Evolutionary conservation across 1,139 yeast genomes (phyloP).

Genomic region (Geotrichum cucujoidarum): DNA sequence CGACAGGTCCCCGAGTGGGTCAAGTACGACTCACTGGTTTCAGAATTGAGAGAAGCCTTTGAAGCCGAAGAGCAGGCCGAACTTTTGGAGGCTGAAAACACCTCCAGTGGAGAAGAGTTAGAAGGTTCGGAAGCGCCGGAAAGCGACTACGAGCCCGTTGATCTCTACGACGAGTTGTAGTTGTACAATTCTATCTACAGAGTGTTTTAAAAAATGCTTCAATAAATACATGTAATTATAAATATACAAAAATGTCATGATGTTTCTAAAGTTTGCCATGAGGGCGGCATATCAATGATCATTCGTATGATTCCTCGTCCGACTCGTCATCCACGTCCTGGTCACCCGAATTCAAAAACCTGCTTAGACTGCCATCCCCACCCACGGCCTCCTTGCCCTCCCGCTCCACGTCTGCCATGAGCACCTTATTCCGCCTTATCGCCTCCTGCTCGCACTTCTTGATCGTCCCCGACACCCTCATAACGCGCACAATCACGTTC

Average conservation of each 20-base stretch:
- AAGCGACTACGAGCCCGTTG: conserved; percentile 8
- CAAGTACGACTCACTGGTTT: conserved; percentile 53
- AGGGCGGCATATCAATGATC: neutral
- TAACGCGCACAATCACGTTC: conserved; percentile 54
- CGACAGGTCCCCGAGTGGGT: conserved; percentile 78
- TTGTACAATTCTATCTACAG: neutral
- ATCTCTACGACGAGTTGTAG: neutral
- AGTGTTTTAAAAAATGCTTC: neutral
- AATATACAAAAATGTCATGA: neutral
- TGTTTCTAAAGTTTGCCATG: too few relatives aligned
- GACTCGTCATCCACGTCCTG: conserved; percentile 12
- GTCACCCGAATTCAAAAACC: conserved; percentile 4
- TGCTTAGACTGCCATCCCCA: conserved; percentile 3
- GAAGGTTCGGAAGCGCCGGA: conserved; percentile 5
- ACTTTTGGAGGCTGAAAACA: conserved; percentile 7
- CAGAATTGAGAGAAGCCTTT: conserved; percentile 28
- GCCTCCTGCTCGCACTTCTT: conserved; percentile 70
- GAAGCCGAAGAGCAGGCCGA: conserved; percentile 19
- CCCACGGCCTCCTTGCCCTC: neutral
- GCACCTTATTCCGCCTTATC: conserved; percentile 38
- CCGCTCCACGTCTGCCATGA: conserved; percentile 19
- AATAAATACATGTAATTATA: conserved; percentile 4
- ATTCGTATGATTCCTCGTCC: conserved; percentile 18
- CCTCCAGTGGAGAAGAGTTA: neutral
- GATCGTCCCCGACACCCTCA: conserved; percentile 82